Evolutionary conservation across 768 basidiomycete genomes (phyloP).

Genomic region (Artomyces pyxidatus): DNA sequence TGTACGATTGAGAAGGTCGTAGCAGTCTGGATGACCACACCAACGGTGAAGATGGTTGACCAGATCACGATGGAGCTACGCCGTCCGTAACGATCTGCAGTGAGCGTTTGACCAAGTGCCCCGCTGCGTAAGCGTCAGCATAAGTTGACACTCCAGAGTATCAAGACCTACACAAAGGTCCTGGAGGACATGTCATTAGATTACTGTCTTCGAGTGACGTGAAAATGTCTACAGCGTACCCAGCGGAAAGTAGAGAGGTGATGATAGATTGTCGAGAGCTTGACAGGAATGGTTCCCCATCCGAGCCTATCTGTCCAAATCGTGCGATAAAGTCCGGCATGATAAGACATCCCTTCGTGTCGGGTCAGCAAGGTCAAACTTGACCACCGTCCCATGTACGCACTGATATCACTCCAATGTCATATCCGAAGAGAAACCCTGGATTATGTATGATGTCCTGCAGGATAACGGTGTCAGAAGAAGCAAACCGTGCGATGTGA

Average conservation of each 20-base stretch:
- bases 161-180: constrained; percentile 15
- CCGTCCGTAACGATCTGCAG: constrained; percentile 65
- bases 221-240: constrained; percentile 30
- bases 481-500: neutral
- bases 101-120: constrained; percentile 64
- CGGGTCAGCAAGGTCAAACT: neutral
- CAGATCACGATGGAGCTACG: constrained; percentile 69
- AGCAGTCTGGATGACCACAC: constrained; percentile 63
- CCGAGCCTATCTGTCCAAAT: constrained; percentile 45
- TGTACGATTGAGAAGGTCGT: constrained; percentile 53
- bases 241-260: constrained; percentile 70
- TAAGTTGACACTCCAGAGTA: neutral
- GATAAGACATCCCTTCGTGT: constrained; percentile 58
- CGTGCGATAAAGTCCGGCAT: constrained; percentile 70
- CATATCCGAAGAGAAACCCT: constrained; percentile 69
- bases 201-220: neutral
- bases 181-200: neutral
- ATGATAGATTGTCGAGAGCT: constrained; percentile 67
- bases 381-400: constrained; percentile 10
- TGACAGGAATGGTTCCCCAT: constrained; percentile 45
- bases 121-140: constrained; percentile 31
- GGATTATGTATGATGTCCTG: neutral
- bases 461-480: neutral
- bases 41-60: constrained; percentile 64
- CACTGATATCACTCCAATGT: constrained; percentile 72